Evolutionary conservation across 225 moss, liverwort and hornwort species (phyloP).

Genomic region (Neckera pumila): DNA sequence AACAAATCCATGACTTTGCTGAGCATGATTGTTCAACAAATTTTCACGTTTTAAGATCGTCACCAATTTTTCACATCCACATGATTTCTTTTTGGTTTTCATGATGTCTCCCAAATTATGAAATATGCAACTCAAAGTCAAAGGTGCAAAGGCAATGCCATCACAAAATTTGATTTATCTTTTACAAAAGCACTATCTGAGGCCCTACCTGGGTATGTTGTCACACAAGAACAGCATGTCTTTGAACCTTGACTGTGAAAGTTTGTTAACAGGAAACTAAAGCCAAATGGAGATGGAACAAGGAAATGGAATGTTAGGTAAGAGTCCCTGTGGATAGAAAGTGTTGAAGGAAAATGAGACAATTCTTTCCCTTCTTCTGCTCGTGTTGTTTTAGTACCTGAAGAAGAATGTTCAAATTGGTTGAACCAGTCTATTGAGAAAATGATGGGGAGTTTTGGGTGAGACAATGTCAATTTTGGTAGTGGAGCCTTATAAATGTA

Average conservation of each 20-base stretch:
- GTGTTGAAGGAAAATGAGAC: not conserved
- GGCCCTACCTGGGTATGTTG: not conserved
- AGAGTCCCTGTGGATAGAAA: not conserved
- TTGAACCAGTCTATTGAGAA: not conserved
- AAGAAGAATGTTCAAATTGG: not conserved
- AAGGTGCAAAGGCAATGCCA: not conserved
- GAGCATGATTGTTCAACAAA: not conserved
- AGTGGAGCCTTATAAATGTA: no score
- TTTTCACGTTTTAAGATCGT: not conserved
- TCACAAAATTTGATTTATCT: not conserved
- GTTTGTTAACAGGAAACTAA: not conserved
- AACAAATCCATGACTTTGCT: not conserved
- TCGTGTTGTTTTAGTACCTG: not conserved
- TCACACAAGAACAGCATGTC: no score
- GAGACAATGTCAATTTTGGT: not conserved
- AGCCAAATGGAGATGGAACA: not conserved
- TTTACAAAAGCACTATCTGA: not conserved
- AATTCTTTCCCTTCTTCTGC: not conserved
- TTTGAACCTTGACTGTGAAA: not conserved
- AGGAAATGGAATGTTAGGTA: not conserved
- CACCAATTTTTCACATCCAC: not conserved
- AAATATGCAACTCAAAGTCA: not conserved
- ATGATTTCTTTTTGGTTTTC: not conserved
- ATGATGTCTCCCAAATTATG: not conserved
- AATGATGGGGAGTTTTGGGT: no score